These are phyloP conservation scores for Hymenoscyphus occultus DNA, from an alignment of 2,329 filamentous ascomycete genomes.

Conservation along the genomic window DNA sequence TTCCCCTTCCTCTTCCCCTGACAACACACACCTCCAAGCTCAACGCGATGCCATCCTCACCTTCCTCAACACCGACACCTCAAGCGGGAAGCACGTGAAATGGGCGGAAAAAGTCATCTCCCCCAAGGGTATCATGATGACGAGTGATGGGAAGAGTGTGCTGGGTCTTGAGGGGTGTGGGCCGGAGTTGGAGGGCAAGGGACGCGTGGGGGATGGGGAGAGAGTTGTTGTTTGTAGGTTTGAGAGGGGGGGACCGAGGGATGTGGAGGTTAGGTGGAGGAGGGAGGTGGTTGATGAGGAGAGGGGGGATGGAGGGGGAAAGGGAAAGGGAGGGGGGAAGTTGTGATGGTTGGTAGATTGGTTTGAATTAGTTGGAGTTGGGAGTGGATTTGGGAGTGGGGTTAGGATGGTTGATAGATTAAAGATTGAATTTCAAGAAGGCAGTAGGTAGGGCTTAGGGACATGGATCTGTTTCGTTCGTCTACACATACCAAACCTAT, in stretches of 20 bases:
- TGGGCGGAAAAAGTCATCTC: slow-evolving; percentile 63
- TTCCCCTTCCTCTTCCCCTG: slow-evolving; percentile 25
- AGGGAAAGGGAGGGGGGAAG: slow-evolving; percentile 13
- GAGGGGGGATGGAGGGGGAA: too few relatives aligned
- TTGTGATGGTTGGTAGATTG: slow-evolving; percentile 9
- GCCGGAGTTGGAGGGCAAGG: slow-evolving; percentile 48
- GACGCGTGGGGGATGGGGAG: slow-evolving; percentile 54
- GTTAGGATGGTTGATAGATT: too few relatives aligned
- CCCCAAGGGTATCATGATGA: slow-evolving; percentile 47
- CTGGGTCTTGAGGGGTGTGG: slow-evolving; percentile 58
- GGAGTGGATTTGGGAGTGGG: too few relatives aligned
- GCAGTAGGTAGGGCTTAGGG: too few relatives aligned
- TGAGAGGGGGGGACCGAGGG: slow-evolving; percentile 47
- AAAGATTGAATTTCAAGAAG: too few relatives aligned
- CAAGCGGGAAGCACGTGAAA: slow-evolving; percentile 35
- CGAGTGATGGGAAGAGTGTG: slow-evolving; percentile 49
- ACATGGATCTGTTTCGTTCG: too few relatives aligned
- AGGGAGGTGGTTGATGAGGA: slow-evolving; percentile 50
- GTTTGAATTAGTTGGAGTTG: too few relatives aligned
- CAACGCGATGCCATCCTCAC: slow-evolving; percentile 52
- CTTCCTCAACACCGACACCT: slow-evolving; percentile 48
- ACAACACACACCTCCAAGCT: slow-evolving; percentile 37
- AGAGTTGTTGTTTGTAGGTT: slow-evolving; percentile 58
- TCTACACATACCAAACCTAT: too few relatives aligned
- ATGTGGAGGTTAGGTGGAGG: slow-evolving; percentile 52